Base-by-base conservation (phyloP, 75 land plant species). In the Sequoia sempervirens region DNA sequence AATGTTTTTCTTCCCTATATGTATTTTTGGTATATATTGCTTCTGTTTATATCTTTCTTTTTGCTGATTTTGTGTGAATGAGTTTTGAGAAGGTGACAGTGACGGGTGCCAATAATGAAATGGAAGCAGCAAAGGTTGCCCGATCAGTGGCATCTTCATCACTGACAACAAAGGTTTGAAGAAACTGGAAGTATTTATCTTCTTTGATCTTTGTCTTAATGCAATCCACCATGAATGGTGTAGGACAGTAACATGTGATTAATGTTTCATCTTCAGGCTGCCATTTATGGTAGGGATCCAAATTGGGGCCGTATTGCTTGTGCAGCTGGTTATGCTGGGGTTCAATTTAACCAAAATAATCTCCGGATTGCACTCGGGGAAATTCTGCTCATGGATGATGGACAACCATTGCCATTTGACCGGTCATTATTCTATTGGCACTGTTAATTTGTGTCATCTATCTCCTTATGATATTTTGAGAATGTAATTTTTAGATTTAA, bases 251-350 rank as follows among this genome's bases (percentile, higher is more conserved):
- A 45, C 23, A 11, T 80, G 30, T 47, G 36, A 47, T 34, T 36
- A 18, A 7, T 45, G 78, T 40, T 34, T 72, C 87, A 86, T 45
- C 30, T 20, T 32, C 86, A 97, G 99, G 98, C 99, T 84, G 99
- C 99, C 43, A 88, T 97, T 8, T 96, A 92, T 86, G 99, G 99
- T 15, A 87, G 99, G 90, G 99, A 97, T 85, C 99, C 99, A 82
- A 97, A 97, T 81, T 97, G 99, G 99, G 99, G 98, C 9, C 96
- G 99, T 52, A 94, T 97, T 82, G 99, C 99, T 34, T 92, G 94
- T 89, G 99, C 99, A 83, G 99, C 91, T 83, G 99, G 99, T 50
- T 96, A 97, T 91, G 88, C 99, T 32, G 99, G 96, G 52, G 84
- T 97, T 84, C 84, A 87, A 26, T 97, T 97, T 79, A 82, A 97